Base-by-base conservation (phyloP, 495 filamentous ascomycete genomes). In the Penicillium waksmanii region DNA sequence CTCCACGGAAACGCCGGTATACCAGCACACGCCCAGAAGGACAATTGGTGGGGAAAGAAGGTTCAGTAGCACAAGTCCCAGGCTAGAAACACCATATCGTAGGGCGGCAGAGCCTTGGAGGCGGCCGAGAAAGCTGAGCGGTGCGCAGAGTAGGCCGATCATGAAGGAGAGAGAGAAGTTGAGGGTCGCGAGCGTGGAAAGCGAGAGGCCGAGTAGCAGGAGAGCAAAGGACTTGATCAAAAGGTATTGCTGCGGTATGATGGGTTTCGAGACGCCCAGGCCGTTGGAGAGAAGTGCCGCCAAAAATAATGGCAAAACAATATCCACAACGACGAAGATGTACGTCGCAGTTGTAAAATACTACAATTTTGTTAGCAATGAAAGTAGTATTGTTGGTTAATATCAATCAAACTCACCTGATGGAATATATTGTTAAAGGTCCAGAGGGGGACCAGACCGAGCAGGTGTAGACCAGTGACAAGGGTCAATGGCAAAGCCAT, bases 161-260 rank as follows among this genome's bases (percentile, higher is more conserved):
- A 96, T 78, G 74, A 97, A 87, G 40, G 92, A 87, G 27, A 98
- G 89, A 23, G 89, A 90, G 82, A 98, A 98, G 77, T 98, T 98
- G 51, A 98, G 87, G 2, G 96, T 98, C 15, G 94, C 93, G 35
- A 98, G 89, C 4, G 94, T 87, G 50, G 92, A 91, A 61, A 98
- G 88, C 73, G 89, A 91, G 74, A 96, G 88, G 63, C 96, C 96
- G 0, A 98, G 84, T 1, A 95, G 82, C 3, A 98, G 85, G 23
- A 98, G 86, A 12, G 95, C 96, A 82, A 98, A 91, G 54, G 89
- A 94, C 66, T 92, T 91, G 62, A 94, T 87, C 52, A 97, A 83
- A 21, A 82, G 82, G 69, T 87, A 84, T 69, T 96, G 87, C 50
- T 93, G 89, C 15, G 70, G 52, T 8, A 87, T 58, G 18, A 71